Percentiles rank a stretch among this genome's conserved stretches.
Conservation (phyloP, 2,329 filamentous ascomycete species). For the Scorias spongiosa region DNA sequence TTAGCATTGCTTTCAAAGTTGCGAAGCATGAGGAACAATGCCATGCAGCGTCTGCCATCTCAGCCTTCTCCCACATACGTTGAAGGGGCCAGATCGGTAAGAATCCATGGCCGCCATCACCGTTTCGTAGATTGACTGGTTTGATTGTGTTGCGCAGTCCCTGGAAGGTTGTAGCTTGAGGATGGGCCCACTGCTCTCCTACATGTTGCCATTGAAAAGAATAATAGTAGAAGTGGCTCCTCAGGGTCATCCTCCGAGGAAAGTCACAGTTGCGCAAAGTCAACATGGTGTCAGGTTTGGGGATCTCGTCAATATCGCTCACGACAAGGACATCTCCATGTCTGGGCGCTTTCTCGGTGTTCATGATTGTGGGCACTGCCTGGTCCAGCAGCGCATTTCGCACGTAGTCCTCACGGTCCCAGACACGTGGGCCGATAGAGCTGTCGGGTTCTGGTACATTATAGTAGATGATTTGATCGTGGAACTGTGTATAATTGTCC, state of each 20-base stretch:
- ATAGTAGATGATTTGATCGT: slow-evolving; percentile 47
- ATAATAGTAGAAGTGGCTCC: slow-evolving; percentile 16
- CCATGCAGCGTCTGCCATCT: slow-evolving; percentile 40
- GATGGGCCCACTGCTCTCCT: slow-evolving; percentile 37
- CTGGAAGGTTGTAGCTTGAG: slow-evolving; percentile 43
- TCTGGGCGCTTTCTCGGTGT: slow-evolving; percentile 25
- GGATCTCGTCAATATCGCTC: slow-evolving; percentile 47
- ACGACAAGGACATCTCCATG: slow-evolving; percentile 43
- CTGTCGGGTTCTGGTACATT: slow-evolving; percentile 30
- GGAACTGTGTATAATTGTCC: slow-evolving; percentile 36
- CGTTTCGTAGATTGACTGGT: slow-evolving; percentile 39
- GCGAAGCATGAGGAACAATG: slow-evolving; percentile 48
- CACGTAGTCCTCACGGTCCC: slow-evolving; percentile 39
- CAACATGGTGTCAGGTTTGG: slow-evolving; percentile 18
- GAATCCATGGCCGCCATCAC: slow-evolving; percentile 12
- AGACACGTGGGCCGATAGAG: slow-evolving; percentile 26
- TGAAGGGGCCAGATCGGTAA: slow-evolving; percentile 7
- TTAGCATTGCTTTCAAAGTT: slow-evolving; percentile 39
- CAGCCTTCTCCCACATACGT: slow-evolving; percentile 24
- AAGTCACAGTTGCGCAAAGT: slow-evolving; percentile 13
- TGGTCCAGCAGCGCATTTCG: slow-evolving; percentile 44
- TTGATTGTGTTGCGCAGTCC: slow-evolving; percentile 32
- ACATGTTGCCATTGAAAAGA: slow-evolving; percentile 17
- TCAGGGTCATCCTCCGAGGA: slow-evolving; percentile 14
- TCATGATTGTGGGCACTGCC: slow-evolving; percentile 36